A percentile compares a stretch with the other conserved stretches of the same genome.
Evolutionary conservation across 164 flowering plant species (phyloP).

Genomic region (Dillenia suffruticosa): DNA sequence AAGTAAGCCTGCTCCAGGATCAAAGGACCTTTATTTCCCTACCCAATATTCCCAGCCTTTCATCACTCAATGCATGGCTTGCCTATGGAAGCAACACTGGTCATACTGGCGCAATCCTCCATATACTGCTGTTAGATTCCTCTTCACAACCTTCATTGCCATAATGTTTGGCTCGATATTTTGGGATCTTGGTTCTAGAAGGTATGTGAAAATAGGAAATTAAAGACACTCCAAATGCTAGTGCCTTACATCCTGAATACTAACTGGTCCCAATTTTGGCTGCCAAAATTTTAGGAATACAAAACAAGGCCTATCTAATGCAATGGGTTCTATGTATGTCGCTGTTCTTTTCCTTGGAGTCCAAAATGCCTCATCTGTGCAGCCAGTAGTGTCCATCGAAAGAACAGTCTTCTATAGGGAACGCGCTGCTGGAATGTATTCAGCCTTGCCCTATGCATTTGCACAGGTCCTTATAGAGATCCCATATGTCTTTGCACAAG

Average conservation of each 20-base stretch:
- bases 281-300: slow-evolving; percentile 11
- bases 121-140: slow-evolving; percentile 29
- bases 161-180: slow-evolving; percentile 26
- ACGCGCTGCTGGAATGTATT: slow-evolving; percentile 33
- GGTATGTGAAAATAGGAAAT: slow-evolving; percentile 3
- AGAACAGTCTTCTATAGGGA: slow-evolving; percentile 32
- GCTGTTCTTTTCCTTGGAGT: slow-evolving; percentile 25
- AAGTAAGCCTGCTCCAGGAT: slow-evolving; percentile 19
- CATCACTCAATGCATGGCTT: slow-evolving; percentile 24
- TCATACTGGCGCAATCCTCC: slow-evolving; percentile 34
- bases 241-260: not conserved
- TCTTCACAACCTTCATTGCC: slow-evolving; percentile 25
- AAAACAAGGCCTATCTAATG: slow-evolving; percentile 18
- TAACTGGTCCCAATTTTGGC: not conserved
- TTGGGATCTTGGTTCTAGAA: slow-evolving; percentile 29
- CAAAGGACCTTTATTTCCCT: slow-evolving; percentile 21
- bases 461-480: slow-evolving; percentile 36
- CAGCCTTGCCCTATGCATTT: slow-evolving; percentile 30
- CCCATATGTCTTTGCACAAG: slow-evolving; percentile 25
- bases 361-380: slow-evolving; percentile 23
- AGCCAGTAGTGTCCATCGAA: slow-evolving; percentile 30
- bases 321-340: slow-evolving; percentile 36
- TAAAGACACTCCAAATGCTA: no score
- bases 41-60: slow-evolving; percentile 25
- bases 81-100: slow-evolving; percentile 33